Percentiles rank a stretch among this genome's conserved stretches.
phyloP scores from a whole-genome alignment of 345 rosid genomes.

The Salix arbutifolia region DNA sequence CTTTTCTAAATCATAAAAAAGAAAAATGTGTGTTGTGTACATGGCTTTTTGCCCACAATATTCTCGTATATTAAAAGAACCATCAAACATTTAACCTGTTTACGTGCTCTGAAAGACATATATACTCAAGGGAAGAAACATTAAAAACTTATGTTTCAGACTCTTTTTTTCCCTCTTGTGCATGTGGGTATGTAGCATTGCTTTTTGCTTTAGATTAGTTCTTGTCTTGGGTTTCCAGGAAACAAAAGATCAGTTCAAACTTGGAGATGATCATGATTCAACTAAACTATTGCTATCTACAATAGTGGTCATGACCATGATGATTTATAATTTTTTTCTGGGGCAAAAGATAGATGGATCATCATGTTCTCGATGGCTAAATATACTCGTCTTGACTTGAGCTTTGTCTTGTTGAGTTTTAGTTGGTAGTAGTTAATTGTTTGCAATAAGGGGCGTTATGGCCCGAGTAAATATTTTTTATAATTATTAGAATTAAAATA shows the following conservation, averaged over 20 bases:
- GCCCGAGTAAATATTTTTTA: too few relatives aligned
- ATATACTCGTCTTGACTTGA: too few relatives aligned
- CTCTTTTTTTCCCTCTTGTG: neutral
- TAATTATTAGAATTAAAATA: too few relatives aligned
- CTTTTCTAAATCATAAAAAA: constrained; percentile 3
- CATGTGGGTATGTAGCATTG: neutral
- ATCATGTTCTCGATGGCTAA: too few relatives aligned
- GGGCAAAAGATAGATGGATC: too few relatives aligned
- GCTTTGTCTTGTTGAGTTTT: too few relatives aligned
- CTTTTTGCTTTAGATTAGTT: constrained; percentile 6
- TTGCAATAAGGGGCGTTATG: too few relatives aligned
- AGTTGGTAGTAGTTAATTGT: too few relatives aligned
- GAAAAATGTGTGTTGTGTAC: neutral
- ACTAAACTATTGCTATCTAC: neutral
- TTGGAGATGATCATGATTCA: constrained; percentile 10
- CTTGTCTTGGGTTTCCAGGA: too few relatives aligned
- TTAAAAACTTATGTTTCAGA: too few relatives aligned
- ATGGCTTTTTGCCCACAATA: constrained; percentile 14
- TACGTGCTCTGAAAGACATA: constrained; percentile 13
- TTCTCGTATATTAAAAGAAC: constrained; percentile 18
- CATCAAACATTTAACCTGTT: constrained; percentile 12
- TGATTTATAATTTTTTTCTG: neutral
- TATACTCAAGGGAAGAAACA: neutral
- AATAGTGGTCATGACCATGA: neutral
- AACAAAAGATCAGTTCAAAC: constrained; percentile 10